Conservation (phyloP, 2,329 filamentous ascomycete species). For the Alternaria sp. region DNA sequence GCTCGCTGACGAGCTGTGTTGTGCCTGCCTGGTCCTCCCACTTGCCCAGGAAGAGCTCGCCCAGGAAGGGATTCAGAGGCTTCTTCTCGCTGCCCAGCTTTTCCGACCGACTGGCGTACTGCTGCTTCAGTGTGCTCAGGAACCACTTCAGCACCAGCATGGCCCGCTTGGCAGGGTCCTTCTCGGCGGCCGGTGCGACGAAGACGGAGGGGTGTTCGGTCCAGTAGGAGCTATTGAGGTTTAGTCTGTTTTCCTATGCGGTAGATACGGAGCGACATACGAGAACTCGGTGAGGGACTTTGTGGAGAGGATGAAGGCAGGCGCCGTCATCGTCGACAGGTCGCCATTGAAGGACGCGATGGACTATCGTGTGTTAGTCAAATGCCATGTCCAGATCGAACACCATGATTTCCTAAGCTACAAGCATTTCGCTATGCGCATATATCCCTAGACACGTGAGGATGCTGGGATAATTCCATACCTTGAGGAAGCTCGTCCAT, state of each 20-base stretch:
- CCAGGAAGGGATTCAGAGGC: conserved; percentile 93
- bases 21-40: conserved; percentile 85
- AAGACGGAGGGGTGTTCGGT: conserved; percentile 69
- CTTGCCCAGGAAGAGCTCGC: conserved; percentile 89
- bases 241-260: accelerated
- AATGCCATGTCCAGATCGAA: no score
- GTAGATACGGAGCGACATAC: accelerated
- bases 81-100: conserved; percentile 93
- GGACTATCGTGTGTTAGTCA: conserved; percentile 46
- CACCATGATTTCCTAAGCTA: background rate
- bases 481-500: conserved; percentile 60
- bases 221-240: conserved; percentile 54
- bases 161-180: conserved; percentile 80
- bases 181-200: conserved; percentile 79
- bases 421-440: background rate
- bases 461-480: conserved; percentile 21
- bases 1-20: conserved; percentile 88
- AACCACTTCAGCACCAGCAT: conserved; percentile 96
- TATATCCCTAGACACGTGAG: background rate
- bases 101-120: conserved; percentile 78
- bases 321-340: conserved; percentile 63
- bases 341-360: conserved; percentile 64
- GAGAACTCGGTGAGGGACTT: conserved; percentile 64
- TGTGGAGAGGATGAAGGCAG: conserved; percentile 62
- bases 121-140: conserved; percentile 88